phyloP scores from a whole-genome alignment of 2,329 filamentous ascomycete species.

The Sporothrix euskadiensis region DNA sequence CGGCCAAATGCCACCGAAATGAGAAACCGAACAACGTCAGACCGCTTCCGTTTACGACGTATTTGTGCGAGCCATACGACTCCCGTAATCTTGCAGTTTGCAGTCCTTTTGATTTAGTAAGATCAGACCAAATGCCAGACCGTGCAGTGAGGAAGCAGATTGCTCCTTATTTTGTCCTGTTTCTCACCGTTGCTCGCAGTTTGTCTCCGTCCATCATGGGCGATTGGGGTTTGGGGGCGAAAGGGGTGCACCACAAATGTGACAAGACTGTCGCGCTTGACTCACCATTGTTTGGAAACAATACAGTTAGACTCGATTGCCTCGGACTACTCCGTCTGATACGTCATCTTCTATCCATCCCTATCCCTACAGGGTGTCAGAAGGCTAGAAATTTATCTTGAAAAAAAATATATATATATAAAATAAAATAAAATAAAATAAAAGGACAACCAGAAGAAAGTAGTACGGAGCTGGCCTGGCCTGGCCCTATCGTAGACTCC shows the following conservation, averaged over 20 bases:
- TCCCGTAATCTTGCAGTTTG: too few relatives aligned
- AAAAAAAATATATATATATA: too few relatives aligned
- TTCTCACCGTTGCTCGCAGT: neutral
- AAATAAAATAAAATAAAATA: too few relatives aligned
- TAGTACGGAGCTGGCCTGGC: neutral
- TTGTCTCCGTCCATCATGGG: neutral
- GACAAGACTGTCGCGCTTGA: neutral
- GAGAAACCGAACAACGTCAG: slow-evolving; percentile 3
- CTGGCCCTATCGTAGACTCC: neutral
- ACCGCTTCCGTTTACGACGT: neutral
- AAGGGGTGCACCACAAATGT: neutral
- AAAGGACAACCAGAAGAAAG: neutral
- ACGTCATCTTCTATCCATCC: neutral
- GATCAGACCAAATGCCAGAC: neutral
- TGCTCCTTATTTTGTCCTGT: neutral
- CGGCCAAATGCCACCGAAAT: neutral
- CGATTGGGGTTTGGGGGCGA: neutral
- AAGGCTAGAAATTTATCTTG: neutral
- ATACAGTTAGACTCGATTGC: neutral
- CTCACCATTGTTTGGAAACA: neutral
- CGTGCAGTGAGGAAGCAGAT: neutral
- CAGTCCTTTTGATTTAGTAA: too few relatives aligned
- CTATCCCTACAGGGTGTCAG: neutral
- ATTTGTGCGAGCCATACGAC: too few relatives aligned
- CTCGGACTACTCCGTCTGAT: slow-evolving; percentile 6